These are phyloP conservation scores for Marasmius sp. DNA, from an alignment of 1,284 basidiomycete species.

Conservation along the genomic window DNA sequence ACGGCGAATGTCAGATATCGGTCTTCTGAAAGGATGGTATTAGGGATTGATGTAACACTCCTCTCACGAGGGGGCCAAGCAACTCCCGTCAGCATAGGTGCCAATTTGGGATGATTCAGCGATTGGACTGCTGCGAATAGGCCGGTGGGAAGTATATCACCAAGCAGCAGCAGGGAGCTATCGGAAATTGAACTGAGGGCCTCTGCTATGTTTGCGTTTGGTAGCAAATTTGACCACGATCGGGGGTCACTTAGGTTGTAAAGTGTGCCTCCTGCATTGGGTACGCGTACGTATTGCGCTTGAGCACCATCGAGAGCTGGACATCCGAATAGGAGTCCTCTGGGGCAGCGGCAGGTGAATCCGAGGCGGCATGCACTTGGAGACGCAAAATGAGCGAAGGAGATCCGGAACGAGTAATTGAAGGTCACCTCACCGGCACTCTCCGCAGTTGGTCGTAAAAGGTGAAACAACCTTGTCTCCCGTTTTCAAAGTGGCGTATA, in stretches of 20 bases:
- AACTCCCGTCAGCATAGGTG: conserved; percentile 52
- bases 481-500: conserved; percentile 68
- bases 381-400: background rate
- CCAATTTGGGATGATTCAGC: conserved; percentile 67
- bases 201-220: conserved; percentile 30
- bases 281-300: conserved; percentile 84
- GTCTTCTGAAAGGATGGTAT: conserved; percentile 38
- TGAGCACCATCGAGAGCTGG: conserved; percentile 78
- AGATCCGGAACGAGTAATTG: background rate
- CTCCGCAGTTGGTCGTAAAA: conserved; percentile 83
- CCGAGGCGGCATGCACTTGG: conserved; percentile 72
- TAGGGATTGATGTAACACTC: background rate
- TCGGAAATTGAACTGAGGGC: conserved; percentile 48
- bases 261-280: conserved; percentile 77
- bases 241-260: conserved; percentile 60
- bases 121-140: conserved; percentile 76
- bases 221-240: conserved; percentile 34
- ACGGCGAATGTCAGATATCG: conserved; percentile 57
- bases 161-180: conserved; percentile 69
- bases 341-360: conserved; percentile 75
- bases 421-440: conserved; percentile 61
- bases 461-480: conserved; percentile 88
- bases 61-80: conserved; percentile 53
- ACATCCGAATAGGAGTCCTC: conserved; percentile 72
- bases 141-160: conserved; percentile 80